Percentiles rank a stretch among this genome's conserved stretches.
These are phyloP conservation scores for Hydrangea macrophylla DNA, from an alignment of 148 eudicot species.

Conservation along the genomic window DNA sequence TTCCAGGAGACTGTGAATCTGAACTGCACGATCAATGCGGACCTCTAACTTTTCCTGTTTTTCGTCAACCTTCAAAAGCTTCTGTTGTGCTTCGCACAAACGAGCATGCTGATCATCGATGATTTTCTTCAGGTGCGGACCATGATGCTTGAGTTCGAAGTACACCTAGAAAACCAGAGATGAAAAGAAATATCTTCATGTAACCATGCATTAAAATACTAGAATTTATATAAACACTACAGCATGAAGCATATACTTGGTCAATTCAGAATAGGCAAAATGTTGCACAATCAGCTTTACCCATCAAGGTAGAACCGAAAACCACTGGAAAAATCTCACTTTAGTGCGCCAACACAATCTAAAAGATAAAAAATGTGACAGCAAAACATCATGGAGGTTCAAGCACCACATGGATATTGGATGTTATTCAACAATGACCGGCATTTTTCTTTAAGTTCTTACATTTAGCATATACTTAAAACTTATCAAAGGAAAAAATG, in stretches of 20 bases:
- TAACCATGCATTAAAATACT: not conserved
- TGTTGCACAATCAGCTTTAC: slow-evolving; percentile 4
- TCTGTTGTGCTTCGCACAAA: slow-evolving; percentile 53
- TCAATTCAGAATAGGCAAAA: not conserved
- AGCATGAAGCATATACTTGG: slow-evolving; percentile 1
- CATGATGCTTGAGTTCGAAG: slow-evolving; percentile 88
- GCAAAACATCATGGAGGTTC: not conserved
- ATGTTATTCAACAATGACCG: no score
- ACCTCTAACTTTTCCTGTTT: slow-evolving; percentile 53
- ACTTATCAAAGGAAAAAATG: no score
- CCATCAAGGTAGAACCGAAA: not conserved
- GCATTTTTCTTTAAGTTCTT: no score
- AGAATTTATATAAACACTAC: not conserved
- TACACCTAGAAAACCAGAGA: slow-evolving; percentile 48
- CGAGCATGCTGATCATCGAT: slow-evolving; percentile 66
- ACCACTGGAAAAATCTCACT: not conserved
- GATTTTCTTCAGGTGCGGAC: slow-evolving; percentile 71
- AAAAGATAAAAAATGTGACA: not conserved
- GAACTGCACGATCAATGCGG: slow-evolving; percentile 46
- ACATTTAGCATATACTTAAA: no score
- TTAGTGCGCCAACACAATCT: not conserved
- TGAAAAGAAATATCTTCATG: not conserved
- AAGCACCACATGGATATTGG: not conserved
- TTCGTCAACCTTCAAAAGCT: slow-evolving; percentile 59
- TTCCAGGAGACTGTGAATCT: slow-evolving; percentile 54